A percentile compares a stretch with the other conserved stretches of the same genome.
phyloP scores from a whole-genome alignment of 495 filamentous ascomycete species.

The Beverwykella pulmonaria region DNA sequence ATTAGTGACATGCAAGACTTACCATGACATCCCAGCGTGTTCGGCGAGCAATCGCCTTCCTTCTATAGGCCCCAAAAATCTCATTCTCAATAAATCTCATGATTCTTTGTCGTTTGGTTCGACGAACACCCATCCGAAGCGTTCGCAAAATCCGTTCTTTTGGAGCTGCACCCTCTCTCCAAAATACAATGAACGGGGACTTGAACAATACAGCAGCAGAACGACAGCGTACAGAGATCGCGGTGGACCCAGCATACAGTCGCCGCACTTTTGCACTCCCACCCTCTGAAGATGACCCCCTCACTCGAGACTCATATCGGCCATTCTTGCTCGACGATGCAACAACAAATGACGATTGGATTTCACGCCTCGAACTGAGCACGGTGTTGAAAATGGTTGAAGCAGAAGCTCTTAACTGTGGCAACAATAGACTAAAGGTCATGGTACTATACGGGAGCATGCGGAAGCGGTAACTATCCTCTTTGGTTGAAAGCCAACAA shows the following conservation, averaged over 20 bases:
- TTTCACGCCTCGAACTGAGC: constrained; percentile 59
- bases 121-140: too few relatives aligned
- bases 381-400: constrained; percentile 58
- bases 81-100: too few relatives aligned
- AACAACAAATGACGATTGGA: constrained; percentile 63
- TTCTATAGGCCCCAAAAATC: too few relatives aligned
- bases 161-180: too few relatives aligned
- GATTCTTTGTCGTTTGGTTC: too few relatives aligned
- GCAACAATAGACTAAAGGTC: constrained; percentile 58
- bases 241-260: constrained; percentile 37
- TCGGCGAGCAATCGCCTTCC: too few relatives aligned
- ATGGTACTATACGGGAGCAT: constrained; percentile 68
- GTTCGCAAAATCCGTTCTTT: too few relatives aligned
- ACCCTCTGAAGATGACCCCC: constrained; percentile 58
- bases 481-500: not conserved
- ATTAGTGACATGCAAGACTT: too few relatives aligned
- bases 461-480: constrained; percentile 47
- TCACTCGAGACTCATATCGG: constrained; percentile 56
- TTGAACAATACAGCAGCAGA: constrained; percentile 49
- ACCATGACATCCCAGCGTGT: too few relatives aligned
- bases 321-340: constrained; percentile 59
- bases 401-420: constrained; percentile 49
- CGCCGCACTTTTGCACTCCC: constrained; percentile 50
- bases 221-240: constrained; percentile 28
- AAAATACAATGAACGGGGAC: constrained; percentile 46